Conservation (phyloP, 768 basidiomycete genomes). For the Melanogaster broomeanus region DNA sequence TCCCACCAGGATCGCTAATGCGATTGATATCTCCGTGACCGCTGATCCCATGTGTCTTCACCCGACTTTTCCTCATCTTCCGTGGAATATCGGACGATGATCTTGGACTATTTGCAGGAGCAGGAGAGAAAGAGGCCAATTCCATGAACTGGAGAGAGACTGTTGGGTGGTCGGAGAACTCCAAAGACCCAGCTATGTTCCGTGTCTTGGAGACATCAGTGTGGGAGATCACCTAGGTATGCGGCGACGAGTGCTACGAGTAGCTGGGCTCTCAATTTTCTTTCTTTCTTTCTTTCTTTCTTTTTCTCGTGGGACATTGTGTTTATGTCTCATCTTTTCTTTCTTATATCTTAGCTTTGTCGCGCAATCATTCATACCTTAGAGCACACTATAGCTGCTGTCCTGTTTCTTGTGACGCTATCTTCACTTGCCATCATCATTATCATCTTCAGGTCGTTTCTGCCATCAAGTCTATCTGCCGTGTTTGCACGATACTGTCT, state of each 20-base stretch:
- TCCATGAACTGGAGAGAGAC: conserved; percentile 78
- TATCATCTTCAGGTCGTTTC: conserved; percentile 4
- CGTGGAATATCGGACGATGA: conserved; percentile 83
- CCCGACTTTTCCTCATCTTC: conserved; percentile 84
- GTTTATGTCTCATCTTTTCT: conserved; percentile 4
- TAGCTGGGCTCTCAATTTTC: conserved; percentile 20
- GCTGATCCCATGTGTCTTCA: conserved; percentile 79
- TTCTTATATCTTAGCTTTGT: conserved; percentile 7
- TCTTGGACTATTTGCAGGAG: conserved; percentile 67
- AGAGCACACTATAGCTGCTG: conserved; percentile 25
- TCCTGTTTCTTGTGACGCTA: conserved; percentile 22
- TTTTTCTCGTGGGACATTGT: conserved; percentile 6
- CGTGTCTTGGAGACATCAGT: conserved; percentile 80
- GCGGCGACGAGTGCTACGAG: not conserved
- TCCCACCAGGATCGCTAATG: conserved; percentile 76
- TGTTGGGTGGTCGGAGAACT: conserved; percentile 80
- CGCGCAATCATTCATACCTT: conserved; percentile 22
- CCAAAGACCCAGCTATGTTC: conserved; percentile 73
- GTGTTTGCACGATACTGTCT: conserved; percentile 10
- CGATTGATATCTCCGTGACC: conserved; percentile 87
- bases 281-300: conserved; percentile 5
- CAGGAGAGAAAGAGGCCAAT: conserved; percentile 88
- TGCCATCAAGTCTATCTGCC: not conserved
- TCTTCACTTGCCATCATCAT: conserved; percentile 9
- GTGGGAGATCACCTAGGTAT: conserved; percentile 62